Conservation (phyloP, 2,329 filamentous ascomycete species). For the Pseudogymnoascus sp. region DNA sequence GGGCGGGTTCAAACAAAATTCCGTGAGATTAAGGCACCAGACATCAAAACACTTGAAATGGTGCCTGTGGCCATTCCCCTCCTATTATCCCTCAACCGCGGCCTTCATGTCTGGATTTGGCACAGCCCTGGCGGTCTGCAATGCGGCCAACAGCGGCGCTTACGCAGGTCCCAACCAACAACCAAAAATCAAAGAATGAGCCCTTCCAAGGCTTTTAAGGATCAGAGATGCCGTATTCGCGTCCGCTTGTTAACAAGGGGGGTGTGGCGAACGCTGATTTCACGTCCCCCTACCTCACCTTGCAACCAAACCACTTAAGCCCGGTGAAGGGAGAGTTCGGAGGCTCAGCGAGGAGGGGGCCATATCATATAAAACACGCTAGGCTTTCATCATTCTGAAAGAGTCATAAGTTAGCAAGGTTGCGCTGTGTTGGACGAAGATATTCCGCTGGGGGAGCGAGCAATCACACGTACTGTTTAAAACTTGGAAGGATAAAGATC, state of each 20-base stretch:
- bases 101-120: not conserved
- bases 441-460: constrained; percentile 14
- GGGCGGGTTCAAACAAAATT: not conserved
- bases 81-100: not conserved
- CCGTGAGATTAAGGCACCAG: not conserved
- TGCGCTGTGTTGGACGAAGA: constrained; percentile 22
- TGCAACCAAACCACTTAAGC: constrained; percentile 79
- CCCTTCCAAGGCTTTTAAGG: constrained; percentile 46
- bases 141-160: not conserved
- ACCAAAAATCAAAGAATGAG: constrained; percentile 12
- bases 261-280: constrained; percentile 99
- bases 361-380: constrained; percentile 87
- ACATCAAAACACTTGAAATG: not conserved
- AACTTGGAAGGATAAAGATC: constrained; percentile 97
- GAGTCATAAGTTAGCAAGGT: constrained; percentile 25
- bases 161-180: not conserved
- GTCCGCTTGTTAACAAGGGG: constrained; percentile 95
- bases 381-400: constrained; percentile 96
- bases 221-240: constrained; percentile 98
- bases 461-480: constrained; percentile 71
- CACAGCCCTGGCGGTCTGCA: not conserved
- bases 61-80: not conserved
- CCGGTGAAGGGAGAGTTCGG: constrained; percentile 78
- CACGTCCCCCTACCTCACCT: constrained; percentile 63
- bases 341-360: constrained; percentile 56